Base-by-base conservation (phyloP, 805 yeast species). In the Kodamaea jinghongensis region DNA sequence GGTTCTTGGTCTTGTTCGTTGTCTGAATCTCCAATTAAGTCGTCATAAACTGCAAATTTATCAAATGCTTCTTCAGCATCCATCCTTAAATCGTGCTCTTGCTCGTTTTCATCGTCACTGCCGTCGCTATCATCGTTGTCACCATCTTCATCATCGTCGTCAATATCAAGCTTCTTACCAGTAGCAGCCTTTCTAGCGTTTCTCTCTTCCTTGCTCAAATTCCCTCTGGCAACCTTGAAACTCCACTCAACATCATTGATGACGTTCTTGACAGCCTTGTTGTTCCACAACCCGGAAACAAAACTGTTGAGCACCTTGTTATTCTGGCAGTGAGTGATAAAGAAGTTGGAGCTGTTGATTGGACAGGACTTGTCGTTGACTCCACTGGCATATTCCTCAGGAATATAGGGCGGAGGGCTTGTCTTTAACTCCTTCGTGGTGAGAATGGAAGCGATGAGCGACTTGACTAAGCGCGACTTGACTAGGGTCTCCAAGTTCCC, bases 261-360 rank as follows among this genome's bases (percentile, higher is more conserved):
- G 28, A 63, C 31, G 28, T 53, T 53, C 46, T 67, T 69, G n/a
- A 73, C 49, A 6, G 54, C 49, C 44, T 66, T 66, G 48, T 60
- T 62, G 46, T 76, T 75, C 69, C 73, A 75, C 11, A 76, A 34
- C 37, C 54, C 67, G 4, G 82, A 75, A 38, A 80, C 58, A 33
- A 70, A 51, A 39, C 66, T 70, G 51, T 81, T 78, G 28, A 70
- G 38, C 5, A 45, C 60, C 46, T 63, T 65, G 45, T 63, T 57
- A 39, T 55, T 49, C 47, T 69, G 73, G 28, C 75, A 62, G 51
- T 70, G 56, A 2, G 51, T 49, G 32, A 63, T 70, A 55, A 70
- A 70, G 42, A 69, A 78, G 25, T 64, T 60, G 29, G 71, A 62
- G 2, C 86, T 83, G 48, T 79, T 75, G 6, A 53, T 34, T 12